Evolutionary conservation across 208 protist genomes (phyloP).

Genomic region (Crithidia brevicula): DNA sequence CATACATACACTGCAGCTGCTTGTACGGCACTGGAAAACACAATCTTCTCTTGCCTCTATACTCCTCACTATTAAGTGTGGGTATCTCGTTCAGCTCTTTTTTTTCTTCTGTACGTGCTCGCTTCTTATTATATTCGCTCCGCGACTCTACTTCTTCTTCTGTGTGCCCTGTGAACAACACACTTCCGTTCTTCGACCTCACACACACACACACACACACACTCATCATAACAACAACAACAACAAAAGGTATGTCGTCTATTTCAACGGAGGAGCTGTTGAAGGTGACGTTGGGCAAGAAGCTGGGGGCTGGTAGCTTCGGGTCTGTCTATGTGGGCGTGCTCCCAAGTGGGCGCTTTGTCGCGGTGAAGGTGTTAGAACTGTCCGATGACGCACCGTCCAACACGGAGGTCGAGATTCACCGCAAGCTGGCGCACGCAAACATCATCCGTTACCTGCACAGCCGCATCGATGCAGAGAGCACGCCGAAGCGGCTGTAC

Average conservation of each 20-base stretch:
- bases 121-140: too few relatives aligned
- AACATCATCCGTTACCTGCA: slow-evolving; percentile 94
- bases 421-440: slow-evolving; percentile 88
- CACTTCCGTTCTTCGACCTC: background rate
- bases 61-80: too few relatives aligned
- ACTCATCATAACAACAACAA: background rate
- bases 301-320: slow-evolving; percentile 90
- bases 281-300: slow-evolving; percentile 85
- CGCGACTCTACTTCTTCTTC: too few relatives aligned
- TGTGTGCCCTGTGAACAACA: too few relatives aligned
- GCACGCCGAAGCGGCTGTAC: slow-evolving; percentile 83
- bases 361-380: slow-evolving; percentile 90
- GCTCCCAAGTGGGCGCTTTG: slow-evolving; percentile 85
- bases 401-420: slow-evolving; percentile 91
- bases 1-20: too few relatives aligned
- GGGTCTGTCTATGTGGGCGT: slow-evolving; percentile 90
- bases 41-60: too few relatives aligned
- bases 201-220: background rate
- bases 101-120: too few relatives aligned
- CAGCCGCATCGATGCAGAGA: slow-evolving; percentile 80
- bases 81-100: too few relatives aligned
- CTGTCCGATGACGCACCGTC: slow-evolving; percentile 80
- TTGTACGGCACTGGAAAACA: too few relatives aligned
- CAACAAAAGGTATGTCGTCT: slow-evolving; percentile 35
- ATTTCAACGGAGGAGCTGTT: slow-evolving; percentile 73